Percentiles rank a stretch among this genome's conserved stretches.
These are phyloP conservation scores for Malassezia furfur DNA, from an alignment of 1,284 basidiomycete species.

Conservation along the genomic window DNA sequence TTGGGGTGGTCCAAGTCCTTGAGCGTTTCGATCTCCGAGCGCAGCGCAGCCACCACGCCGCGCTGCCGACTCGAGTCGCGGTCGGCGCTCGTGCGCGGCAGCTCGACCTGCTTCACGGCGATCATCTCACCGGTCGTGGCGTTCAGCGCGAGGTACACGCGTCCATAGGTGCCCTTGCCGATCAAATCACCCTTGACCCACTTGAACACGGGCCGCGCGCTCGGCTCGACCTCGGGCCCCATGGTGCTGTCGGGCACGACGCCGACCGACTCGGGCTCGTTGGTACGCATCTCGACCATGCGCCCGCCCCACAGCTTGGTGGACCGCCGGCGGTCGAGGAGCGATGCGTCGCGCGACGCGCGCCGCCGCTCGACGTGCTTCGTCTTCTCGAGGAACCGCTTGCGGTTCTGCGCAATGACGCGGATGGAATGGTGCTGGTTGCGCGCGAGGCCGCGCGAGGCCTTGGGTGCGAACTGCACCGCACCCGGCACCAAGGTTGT, in stretches of 20 bases:
- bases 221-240: slow-evolving; percentile 9
- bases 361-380: slow-evolving; percentile 50
- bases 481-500: slow-evolving; percentile 9
- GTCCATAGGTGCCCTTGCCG: slow-evolving; percentile 90
- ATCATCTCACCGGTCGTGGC: slow-evolving; percentile 99
- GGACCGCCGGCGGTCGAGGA: slow-evolving; percentile 65
- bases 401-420: slow-evolving; percentile 64
- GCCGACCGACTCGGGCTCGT: slow-evolving; percentile 33
- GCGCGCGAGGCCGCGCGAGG: slow-evolving; percentile 20
- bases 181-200: slow-evolving; percentile 98
- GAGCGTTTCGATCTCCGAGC: slow-evolving; percentile 81
- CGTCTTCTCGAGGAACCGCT: slow-evolving; percentile 38
- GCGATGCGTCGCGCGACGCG: slow-evolving; percentile 45
- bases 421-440: slow-evolving; percentile 76
- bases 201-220: slow-evolving; percentile 62
- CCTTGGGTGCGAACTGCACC: background rate
- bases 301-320: slow-evolving; percentile 93
- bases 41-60: slow-evolving; percentile 78
- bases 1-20: slow-evolving; percentile 94
- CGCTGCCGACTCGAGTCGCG: slow-evolving; percentile 75
- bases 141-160: slow-evolving; percentile 90
- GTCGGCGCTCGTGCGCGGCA: slow-evolving; percentile 80
- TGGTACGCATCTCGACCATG: slow-evolving; percentile 76
- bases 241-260: slow-evolving; percentile 27
- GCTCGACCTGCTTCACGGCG: slow-evolving; percentile 97